phyloP scores from a whole-genome alignment of 306 rosid genomes.

The Potentilla sterilis region DNA sequence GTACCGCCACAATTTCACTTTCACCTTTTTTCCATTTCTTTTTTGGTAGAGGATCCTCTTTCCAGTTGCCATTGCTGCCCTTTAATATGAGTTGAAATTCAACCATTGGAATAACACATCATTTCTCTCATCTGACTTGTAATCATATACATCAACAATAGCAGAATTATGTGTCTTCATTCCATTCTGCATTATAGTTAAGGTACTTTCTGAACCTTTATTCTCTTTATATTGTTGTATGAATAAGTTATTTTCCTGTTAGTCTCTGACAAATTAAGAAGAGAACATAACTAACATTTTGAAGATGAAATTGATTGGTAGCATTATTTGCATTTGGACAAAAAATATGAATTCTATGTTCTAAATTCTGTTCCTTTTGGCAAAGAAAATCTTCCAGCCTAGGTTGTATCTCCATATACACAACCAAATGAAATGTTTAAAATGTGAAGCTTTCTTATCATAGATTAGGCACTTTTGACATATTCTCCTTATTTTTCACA shows the following conservation, averaged over 20 bases:
- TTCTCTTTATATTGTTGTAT: not conserved
- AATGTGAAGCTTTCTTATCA: not conserved
- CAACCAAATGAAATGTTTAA: not conserved
- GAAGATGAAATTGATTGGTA: not conserved
- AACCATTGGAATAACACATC: not conserved
- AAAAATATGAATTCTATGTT: not conserved
- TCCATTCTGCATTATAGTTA: not conserved
- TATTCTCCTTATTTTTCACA: not conserved
- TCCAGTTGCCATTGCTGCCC: not conserved
- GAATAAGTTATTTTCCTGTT: not conserved
- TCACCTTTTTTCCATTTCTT: not conserved
- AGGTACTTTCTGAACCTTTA: not conserved
- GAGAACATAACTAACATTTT: not conserved
- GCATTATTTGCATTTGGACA: not conserved
- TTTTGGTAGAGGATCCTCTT: conserved; percentile 13
- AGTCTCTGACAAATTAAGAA: not conserved
- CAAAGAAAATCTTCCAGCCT: not conserved
- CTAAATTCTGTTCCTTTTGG: not conserved
- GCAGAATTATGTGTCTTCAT: not conserved
- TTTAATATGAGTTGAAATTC: not conserved
- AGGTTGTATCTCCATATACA: not conserved
- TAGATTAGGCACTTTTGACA: not conserved
- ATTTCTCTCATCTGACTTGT: not conserved
- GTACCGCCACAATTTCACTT: conserved; percentile 7
- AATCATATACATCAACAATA: not conserved